Conservation (phyloP, 106 monocot species). For the Platanthera guangdongensis region DNA sequence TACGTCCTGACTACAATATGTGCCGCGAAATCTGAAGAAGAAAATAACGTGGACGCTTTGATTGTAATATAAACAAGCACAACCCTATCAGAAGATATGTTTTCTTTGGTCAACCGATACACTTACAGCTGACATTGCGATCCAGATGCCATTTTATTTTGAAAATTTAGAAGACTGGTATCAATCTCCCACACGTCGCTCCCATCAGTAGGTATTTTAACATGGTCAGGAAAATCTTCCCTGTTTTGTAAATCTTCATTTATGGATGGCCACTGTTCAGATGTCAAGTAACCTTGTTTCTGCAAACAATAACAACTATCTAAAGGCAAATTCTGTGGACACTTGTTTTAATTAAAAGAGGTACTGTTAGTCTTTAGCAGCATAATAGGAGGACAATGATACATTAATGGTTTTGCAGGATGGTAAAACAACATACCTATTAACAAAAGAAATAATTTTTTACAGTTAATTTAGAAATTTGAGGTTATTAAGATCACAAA, state of each 20-base stretch:
- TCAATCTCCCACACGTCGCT: conserved; percentile 75
- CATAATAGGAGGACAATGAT: not conserved
- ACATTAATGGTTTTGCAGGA: not conserved
- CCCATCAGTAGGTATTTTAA: conserved; percentile 60
- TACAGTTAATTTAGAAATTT: not conserved
- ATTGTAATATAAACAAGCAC: not conserved
- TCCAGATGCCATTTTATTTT: conserved; percentile 58
- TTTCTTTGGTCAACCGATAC: not conserved
- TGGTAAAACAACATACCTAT: not conserved
- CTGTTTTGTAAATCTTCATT: conserved; percentile 19
- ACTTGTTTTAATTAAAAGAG: not conserved
- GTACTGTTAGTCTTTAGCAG: not conserved
- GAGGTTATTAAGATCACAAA: not conserved
- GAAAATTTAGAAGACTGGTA: conserved; percentile 51
- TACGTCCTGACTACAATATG: conserved; percentile 86
- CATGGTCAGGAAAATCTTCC: conserved; percentile 19
- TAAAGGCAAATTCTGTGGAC: not conserved
- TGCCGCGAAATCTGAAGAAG: conserved; percentile 57
- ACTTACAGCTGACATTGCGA: conserved; percentile 71
- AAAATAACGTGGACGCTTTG: not conserved
- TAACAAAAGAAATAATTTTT: not conserved
- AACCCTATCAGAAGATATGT: not conserved
- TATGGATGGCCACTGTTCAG: conserved; percentile 22
- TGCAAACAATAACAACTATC: conserved; percentile 3
- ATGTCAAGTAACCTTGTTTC: conserved; percentile 30